Base-by-base conservation (phyloP, 441 rosid species). In the Gossypium gossypioides region DNA sequence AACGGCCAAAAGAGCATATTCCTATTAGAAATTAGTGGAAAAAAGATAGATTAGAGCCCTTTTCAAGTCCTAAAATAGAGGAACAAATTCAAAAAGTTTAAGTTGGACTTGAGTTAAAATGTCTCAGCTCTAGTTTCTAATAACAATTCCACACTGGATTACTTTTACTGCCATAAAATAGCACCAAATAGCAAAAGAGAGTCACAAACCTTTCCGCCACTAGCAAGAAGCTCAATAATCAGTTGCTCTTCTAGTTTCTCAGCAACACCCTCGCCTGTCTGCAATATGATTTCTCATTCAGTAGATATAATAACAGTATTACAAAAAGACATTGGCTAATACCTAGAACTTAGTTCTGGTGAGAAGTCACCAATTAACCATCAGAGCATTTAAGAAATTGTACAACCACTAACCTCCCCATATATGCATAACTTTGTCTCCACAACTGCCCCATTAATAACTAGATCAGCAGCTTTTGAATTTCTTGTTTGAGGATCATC, bases 121-220 rank as follows among this genome's bases (percentile, higher is more conserved):
- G 22, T 68, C 60, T 51, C 60, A 51, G 15, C 4, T 48, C 50
- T 48, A n/a, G 58, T 10, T 51, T 40, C 27, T 7, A 54, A 51
- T 25, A 71, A 24, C 62, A 58, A 72, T 69, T 74, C 55, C 77
- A 55, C 54, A 54, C 16, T 37, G 4, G 48, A 18, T 13, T 69
- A 79, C 48, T 76, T 68, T 69, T 64, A 55, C 58, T 60, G 72
- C 37, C 44, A 29, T 69, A 50, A 71, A 61, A 50, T 29, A 55
- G 42, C 59, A 57, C 44, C 62, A 75, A 78, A 69, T 24, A 72
- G 75, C 56, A 57, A 75, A 51, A 37, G 54, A 21, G 50, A 69
- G 24, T 29, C 4, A 83, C 92, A 75, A 82, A 95, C 99, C 99
- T 92, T 95, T 83, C 91, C 99, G 67, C 99, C 98, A 69, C 87